phyloP scores from a whole-genome alignment of 169 alveolate species.

The Cryptosporidium xiaoi region DNA sequence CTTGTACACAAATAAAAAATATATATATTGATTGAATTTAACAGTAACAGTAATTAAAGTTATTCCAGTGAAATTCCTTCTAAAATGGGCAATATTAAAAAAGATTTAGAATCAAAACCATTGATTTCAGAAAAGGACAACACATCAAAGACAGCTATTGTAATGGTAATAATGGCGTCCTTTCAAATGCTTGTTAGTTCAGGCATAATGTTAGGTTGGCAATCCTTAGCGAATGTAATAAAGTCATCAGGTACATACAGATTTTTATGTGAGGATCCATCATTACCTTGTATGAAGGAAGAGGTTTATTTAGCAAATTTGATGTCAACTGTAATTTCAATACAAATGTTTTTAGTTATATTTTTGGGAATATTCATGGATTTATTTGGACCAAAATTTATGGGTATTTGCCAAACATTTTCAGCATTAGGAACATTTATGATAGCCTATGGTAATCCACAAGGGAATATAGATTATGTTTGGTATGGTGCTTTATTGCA shows the following conservation, averaged over 20 bases:
- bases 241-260: conserved; percentile 14
- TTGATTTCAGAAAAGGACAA: not conserved
- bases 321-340: conserved; percentile 23
- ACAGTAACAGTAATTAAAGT: not conserved
- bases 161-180: conserved; percentile 18
- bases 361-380: conserved; percentile 60
- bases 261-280: conserved; percentile 56
- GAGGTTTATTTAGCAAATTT: conserved; percentile 64
- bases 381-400: conserved; percentile 58
- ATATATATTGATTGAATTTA: not conserved
- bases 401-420: conserved; percentile 52
- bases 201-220: conserved; percentile 73
- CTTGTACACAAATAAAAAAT: too few relatives aligned
- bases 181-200: conserved; percentile 62
- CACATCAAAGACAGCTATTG: not conserved
- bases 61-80: not conserved
- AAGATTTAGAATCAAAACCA: conserved; percentile 15
- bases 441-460: conserved; percentile 44
- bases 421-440: conserved; percentile 58
- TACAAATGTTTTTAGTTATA: conserved; percentile 52
- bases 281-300: conserved; percentile 62
- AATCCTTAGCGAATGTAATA: conserved; percentile 53
- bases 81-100: not conserved
- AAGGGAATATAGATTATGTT: conserved; percentile 28
- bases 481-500: conserved; percentile 54